phyloP scores from a whole-genome alignment of 768 basidiomycete species.

The Suillus sp. region DNA sequence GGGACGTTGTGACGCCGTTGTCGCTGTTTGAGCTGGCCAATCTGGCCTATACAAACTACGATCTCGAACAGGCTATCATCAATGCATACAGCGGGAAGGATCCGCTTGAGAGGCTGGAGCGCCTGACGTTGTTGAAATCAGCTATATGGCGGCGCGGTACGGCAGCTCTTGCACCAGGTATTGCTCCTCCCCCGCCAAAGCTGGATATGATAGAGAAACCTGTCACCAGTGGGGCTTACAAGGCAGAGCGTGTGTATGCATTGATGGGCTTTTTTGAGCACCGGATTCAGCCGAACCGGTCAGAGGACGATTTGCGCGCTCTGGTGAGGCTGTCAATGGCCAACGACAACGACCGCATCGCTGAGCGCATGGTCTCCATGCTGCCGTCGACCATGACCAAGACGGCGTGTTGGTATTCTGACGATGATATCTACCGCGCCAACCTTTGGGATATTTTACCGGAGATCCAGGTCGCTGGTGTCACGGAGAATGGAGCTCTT shows the following conservation, averaged over 20 bases:
- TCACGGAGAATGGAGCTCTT: slow-evolving; percentile 20
- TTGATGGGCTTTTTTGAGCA: slow-evolving; percentile 29
- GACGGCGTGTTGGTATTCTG: slow-evolving; percentile 22
- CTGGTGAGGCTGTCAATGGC: slow-evolving; percentile 25
- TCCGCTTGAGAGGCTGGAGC: slow-evolving; percentile 20
- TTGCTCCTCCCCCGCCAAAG: neutral
- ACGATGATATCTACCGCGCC: slow-evolving; percentile 19
- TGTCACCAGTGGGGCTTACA: slow-evolving; percentile 13
- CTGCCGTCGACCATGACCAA: slow-evolving; percentile 11
- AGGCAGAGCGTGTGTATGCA: slow-evolving; percentile 24
- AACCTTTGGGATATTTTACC: slow-evolving; percentile 24
- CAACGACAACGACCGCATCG: slow-evolving; percentile 26
- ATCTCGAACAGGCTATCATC: slow-evolving; percentile 19
- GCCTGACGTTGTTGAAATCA: slow-evolving; percentile 18
- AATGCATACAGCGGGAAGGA: slow-evolving; percentile 14
- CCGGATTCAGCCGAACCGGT: slow-evolving; percentile 19
- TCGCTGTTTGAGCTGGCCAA: slow-evolving; percentile 17
- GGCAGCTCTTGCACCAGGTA: slow-evolving; percentile 12
- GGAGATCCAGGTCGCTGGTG: slow-evolving; percentile 23
- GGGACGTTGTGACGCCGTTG: neutral
- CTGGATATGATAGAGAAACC: neutral
- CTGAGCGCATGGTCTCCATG: slow-evolving; percentile 26
- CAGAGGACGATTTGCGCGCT: slow-evolving; percentile 20
- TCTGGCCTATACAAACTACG: slow-evolving; percentile 17
- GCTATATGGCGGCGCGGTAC: slow-evolving; percentile 25